Base-by-base conservation (phyloP, 345 rosid genomes). In the Pugionium cornutum region DNA sequence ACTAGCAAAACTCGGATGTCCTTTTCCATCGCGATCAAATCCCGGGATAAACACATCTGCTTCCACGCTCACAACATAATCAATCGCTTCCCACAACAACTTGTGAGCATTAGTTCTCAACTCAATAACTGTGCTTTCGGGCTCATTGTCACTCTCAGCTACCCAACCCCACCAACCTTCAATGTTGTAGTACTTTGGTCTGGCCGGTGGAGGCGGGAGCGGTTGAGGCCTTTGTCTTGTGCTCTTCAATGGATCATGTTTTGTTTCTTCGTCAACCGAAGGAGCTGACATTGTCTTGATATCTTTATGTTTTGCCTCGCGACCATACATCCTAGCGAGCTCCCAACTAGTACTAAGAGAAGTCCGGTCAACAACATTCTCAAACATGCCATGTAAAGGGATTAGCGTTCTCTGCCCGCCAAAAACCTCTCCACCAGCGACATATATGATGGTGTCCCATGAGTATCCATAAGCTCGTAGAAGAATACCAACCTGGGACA, bases 131-230 rank as follows among this genome's bases (percentile, higher is more conserved):
- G 97, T 88, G 72, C 89, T 92, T 73, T 92, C 98, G 3, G 98
- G 98, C 78, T 92, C 98, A 49, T 92, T 86, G 76, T 92, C 97
- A 68, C 98, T 89, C 80, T 92, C 97, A 25, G 98, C 98, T 60
- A 92, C 98, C 98, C 98, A 92, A 68, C 97, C 98, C 98, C 98
- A 92, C 98, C 98, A 92, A 42, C 98, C 98, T 79, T 92, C 96
- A 31, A 89, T 83, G 64, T 89, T 94, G 46, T 94, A 83, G 32
- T 91, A 89, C 74, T 94, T 94, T 7, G 96, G 91, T 54, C 89
- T 82, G 35, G 97, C 86, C 0, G 96, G 96, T 54, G 99, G 99
- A 18, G 97, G 99, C 4, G 96, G 96, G 62, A 92, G 96, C 9
- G 99, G 99, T 33, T 92, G 96, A 62, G 99, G 99, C 9, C 92